Evolutionary conservation across 345 rosid genomes (phyloP).

Genomic region (Ricinus communis): DNA sequence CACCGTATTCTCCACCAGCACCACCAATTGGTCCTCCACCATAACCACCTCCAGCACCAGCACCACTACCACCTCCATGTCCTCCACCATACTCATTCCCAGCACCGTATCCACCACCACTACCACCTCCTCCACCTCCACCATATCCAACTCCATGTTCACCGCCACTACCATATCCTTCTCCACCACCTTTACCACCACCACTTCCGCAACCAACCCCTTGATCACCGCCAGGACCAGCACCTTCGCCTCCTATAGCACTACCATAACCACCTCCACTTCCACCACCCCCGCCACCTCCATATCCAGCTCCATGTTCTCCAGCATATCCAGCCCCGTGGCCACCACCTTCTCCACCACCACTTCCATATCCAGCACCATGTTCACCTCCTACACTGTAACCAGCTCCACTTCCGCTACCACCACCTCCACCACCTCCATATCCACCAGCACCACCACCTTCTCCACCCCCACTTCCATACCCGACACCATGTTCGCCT

Average conservation of each 20-base stretch:
- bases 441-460: no score
- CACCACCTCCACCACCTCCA: no score
- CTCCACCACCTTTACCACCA: constrained; percentile 3
- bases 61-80: neutral
- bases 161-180: neutral
- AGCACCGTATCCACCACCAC: constrained; percentile 14
- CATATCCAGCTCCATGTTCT: no score
- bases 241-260: neutral
- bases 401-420: no score
- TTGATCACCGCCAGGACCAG: neutral
- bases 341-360: neutral
- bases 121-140: constrained; percentile 8
- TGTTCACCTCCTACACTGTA: no score
- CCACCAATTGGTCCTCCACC: neutral
- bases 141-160: neutral
- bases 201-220: constrained; percentile 12
- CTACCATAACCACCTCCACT: constrained; percentile 6
- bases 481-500: no score
- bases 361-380: constrained; percentile 6
- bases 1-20: neutral
- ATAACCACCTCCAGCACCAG: neutral
- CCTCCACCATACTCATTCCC: neutral
- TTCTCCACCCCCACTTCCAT: no score
- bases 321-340: neutral
- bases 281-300: constrained; percentile 18